Conservation (phyloP, 345 rosid genomes). For the Citrus glauca region DNA sequence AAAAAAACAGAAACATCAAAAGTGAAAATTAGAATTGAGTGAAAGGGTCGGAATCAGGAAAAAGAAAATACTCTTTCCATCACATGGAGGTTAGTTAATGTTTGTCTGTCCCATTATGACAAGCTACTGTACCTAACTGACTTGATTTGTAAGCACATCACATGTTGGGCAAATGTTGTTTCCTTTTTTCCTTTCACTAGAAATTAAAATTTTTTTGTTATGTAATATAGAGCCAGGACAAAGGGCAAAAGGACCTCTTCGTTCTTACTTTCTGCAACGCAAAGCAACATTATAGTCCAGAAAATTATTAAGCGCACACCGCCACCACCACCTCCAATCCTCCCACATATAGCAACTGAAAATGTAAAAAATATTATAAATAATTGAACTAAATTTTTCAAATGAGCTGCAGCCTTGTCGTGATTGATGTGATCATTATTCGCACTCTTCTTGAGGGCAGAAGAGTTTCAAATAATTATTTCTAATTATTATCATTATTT, state of each 20-base stretch:
- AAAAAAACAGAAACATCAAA: too few species aligned
- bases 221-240: too few species aligned
- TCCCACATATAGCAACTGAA: not conserved
- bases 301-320: not conserved
- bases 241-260: not conserved
- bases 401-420: not conserved
- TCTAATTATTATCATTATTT: too few species aligned
- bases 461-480: too few species aligned
- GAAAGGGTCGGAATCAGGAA: too few species aligned
- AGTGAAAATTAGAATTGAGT: too few species aligned
- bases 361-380: too few species aligned
- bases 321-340: not conserved
- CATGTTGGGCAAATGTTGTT: not conserved
- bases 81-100: constrained; percentile 9
- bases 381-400: not conserved
- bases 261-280: not conserved
- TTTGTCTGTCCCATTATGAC: constrained; percentile 3
- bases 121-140: not conserved
- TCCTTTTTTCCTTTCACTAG: too few species aligned
- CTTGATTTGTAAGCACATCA: not conserved
- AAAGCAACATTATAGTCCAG: not conserved
- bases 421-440: too few species aligned
- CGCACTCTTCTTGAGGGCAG: too few species aligned
- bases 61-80: not conserved
- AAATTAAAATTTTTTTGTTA: too few species aligned